These are phyloP conservation scores for Breynia disticha DNA, from an alignment of 441 rosid genomes.

Conservation along the genomic window DNA sequence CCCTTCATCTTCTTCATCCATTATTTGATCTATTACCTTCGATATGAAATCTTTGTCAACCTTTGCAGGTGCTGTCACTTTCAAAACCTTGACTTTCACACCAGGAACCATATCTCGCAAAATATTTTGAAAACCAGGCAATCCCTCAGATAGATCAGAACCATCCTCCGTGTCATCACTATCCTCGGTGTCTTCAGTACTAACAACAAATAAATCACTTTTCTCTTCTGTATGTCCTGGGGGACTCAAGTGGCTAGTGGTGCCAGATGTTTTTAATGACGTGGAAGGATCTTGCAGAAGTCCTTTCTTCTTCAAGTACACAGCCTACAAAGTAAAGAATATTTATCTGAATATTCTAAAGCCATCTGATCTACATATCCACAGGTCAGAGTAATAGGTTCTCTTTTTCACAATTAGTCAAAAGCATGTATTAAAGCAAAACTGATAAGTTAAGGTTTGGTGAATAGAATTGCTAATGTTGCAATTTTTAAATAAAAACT, in stretches of 20 bases:
- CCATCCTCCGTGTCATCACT: constrained; percentile 53
- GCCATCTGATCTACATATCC: too few species aligned
- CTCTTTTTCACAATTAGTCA: too few species aligned
- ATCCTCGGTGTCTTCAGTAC: constrained; percentile 57
- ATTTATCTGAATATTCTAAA: too few species aligned
- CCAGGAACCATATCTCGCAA: constrained; percentile 88
- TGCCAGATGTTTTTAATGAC: constrained; percentile 34
- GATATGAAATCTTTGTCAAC: constrained; percentile 79
- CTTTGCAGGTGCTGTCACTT: constrained; percentile 68
- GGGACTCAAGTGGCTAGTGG: constrained; percentile 33
- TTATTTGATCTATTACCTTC: constrained; percentile 73
- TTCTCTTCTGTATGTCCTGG: constrained; percentile 53
- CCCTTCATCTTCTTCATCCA: constrained; percentile 76
- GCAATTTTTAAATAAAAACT: too few species aligned
- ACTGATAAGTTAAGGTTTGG: too few species aligned
- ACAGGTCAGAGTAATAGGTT: too few species aligned
- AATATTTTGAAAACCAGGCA: constrained; percentile 64
- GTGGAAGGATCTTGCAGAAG: constrained; percentile 37
- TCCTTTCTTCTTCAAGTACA: constrained; percentile 63
- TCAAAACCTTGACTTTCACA: constrained; percentile 76
- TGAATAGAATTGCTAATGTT: too few species aligned
- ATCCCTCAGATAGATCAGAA: constrained; percentile 64
- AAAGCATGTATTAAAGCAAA: too few species aligned
- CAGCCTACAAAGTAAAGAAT: constrained; percentile 42
- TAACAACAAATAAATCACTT: constrained; percentile 39